Conservation (phyloP, 345 rosid species). For the Citrus medica region DNA sequence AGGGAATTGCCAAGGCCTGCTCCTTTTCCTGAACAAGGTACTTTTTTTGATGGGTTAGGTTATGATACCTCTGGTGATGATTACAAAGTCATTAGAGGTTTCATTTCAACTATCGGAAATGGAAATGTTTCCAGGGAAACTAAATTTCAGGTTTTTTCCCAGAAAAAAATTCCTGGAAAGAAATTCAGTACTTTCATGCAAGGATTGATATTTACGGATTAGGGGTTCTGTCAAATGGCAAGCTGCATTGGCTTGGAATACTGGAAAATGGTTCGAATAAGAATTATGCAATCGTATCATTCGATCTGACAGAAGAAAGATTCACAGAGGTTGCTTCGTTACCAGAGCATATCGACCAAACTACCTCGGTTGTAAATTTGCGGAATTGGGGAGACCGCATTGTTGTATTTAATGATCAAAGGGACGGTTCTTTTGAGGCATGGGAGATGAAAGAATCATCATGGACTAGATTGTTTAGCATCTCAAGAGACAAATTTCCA, state of each 20-base stretch:
- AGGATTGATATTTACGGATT: not conserved
- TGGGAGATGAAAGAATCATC: constrained; percentile 35
- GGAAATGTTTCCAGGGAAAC: not conserved
- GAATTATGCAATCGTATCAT: constrained; percentile 1
- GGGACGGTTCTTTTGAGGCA: constrained; percentile 21
- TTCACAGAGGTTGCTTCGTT: not conserved
- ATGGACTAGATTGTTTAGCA: constrained; percentile 23
- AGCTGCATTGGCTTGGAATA: constrained; percentile 27
- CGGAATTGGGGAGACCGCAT: constrained; percentile 27
- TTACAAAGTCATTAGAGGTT: constrained; percentile 22
- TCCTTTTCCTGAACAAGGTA: not conserved
- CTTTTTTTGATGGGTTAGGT: constrained; percentile 28
- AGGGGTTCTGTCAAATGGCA: constrained; percentile 26
- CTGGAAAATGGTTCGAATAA: not conserved
- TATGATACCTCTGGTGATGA: constrained; percentile 26
- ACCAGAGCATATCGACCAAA: constrained; percentile 1
- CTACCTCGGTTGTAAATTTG: not conserved
- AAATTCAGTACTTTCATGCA: constrained; percentile 9
- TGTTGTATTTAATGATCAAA: constrained; percentile 19
- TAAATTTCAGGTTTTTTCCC: constrained; percentile 18
- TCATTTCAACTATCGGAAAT: not conserved
- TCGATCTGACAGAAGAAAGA: not conserved
- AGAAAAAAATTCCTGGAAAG: constrained; percentile 27
- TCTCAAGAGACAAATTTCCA: constrained; percentile 13
- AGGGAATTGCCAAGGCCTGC: constrained; percentile 24